Base-by-base conservation (phyloP, 2,329 filamentous ascomycete species). In the Alternaria brassicae region DNA sequence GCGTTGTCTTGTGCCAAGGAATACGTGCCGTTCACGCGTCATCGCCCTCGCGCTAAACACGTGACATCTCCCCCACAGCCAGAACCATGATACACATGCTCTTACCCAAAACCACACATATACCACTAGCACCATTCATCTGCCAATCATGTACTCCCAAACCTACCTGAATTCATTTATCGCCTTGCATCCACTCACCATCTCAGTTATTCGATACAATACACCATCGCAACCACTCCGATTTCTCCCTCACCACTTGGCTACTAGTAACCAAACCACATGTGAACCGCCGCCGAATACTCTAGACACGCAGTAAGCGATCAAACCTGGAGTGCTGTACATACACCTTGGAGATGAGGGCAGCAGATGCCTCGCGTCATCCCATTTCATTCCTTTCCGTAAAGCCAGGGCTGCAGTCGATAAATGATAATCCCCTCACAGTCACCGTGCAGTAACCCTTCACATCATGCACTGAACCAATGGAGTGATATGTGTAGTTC, bases 1-100 rank as follows among this genome's bases (percentile, higher is more conserved):
- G 67, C 71, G 70, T 61, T 39, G 28, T 10, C 28, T 37, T 7
- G 9, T 34, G 56, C 56, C 52, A 56, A 59, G 51, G 36, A 17
- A 44, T 41, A 13, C 25, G 47, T n/a, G 37, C 27, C 17, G 25
- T 21, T 27, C 15, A 30, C 50, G 56, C 56, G 51, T 71, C 69
- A 68, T 62, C 28, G 53, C 40, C 12, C 50, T 6, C 28, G 19
- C 52, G 25, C 56, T 57, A 59, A 27, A 17, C n/a, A n/a, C n/a
- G n/a, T n/a, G 23, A 54, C 25, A 12, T 28, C 54, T 39, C 34
- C 27, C 25, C 53, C 40, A 56, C 39, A 49, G 37, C 51, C 17
- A 13, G 7, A 3, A 0, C 23, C 41, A 32, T 28, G n/a, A 21
- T 32, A 25, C 61, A 63, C 57, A 57, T 51, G 58, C 17, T 30